Base-by-base conservation (phyloP, 2,329 filamentous ascomycete species). In the Metarhizium sp. region DNA sequence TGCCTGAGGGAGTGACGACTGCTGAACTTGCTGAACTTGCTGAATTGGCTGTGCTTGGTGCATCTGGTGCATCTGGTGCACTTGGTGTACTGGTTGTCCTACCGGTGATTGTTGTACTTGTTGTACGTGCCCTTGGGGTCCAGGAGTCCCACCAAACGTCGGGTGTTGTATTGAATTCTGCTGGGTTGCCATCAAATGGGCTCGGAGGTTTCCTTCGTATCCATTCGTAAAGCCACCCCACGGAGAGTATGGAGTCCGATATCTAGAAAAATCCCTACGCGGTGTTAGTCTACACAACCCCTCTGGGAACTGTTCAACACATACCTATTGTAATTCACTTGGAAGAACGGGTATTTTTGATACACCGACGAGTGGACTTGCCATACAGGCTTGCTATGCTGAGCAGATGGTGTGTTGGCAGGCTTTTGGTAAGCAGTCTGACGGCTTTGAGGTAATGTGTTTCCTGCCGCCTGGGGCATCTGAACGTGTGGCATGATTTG, bases 141-240 rank as follows among this genome's bases (percentile, higher is more conserved):
- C 20, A 36, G 20, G 5, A 13, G 30, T 14, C n/a, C 43, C 29
- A 25, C 38, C 34, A 18, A 18, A 5, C 32, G 14, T 8, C 25
- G 16, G 42, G 34, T 16, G 71, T 50, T 61, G 61, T 40, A 67
- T 52, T n/a, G 65, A 51, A 7, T 66, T 63, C 18, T 61, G 59
- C 18, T 65, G 63, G 51, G 65, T 67, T 13, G 64, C 60, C 66
- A 76, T 72, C 48, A 79, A 42, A 56, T 78, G 75, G 18, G 74
- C 73, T 51, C 72, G 70, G 18, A 77, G 58, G 50, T 77, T 77
- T 20, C 78, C 79, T 64, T 83, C 79, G 55, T 84, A 83, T 4
- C 80, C 80, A 58, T 85, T 85, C 38, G 78, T 81, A 60, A 84
- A 84, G 0, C 81, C 82, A 29, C 78, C 77, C 69, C 71, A 75